Conservation (phyloP, 192 early-diverging fungal genomes). For the Backusella tuberculispora region DNA sequence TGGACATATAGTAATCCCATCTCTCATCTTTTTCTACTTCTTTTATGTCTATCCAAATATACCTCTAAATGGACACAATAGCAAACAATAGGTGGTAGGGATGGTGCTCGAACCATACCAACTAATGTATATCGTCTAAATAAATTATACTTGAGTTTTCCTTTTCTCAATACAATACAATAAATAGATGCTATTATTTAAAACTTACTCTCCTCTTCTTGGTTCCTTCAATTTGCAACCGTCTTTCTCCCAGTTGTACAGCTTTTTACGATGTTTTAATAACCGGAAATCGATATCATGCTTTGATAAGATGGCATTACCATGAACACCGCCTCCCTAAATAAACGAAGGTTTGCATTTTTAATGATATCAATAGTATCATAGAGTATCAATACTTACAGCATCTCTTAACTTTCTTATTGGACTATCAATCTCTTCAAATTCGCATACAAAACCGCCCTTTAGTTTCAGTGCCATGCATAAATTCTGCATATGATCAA, state of each 20-base stretch:
- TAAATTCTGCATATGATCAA: slow-evolving; percentile 65
- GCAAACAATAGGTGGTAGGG: slow-evolving; percentile 59
- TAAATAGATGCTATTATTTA: neutral
- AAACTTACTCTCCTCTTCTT: slow-evolving; percentile 57
- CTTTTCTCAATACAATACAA: neutral
- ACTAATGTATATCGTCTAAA: slow-evolving; percentile 64
- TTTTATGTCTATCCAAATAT: neutral
- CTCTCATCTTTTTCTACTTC: neutral
- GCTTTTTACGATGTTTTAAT: slow-evolving; percentile 68
- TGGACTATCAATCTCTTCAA: slow-evolving; percentile 69
- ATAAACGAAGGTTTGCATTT: neutral
- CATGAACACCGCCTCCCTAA: slow-evolving; percentile 76
- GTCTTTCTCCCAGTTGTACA: slow-evolving; percentile 71
- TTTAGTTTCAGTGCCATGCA: slow-evolving; percentile 60
- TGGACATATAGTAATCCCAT: neutral
- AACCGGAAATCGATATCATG: slow-evolving; percentile 64
- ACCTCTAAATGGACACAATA: slow-evolving; percentile 80
- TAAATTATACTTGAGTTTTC: neutral
- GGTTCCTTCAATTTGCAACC: slow-evolving; percentile 67
- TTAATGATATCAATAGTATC: neutral
- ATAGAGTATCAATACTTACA: slow-evolving; percentile 27
- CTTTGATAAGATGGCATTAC: slow-evolving; percentile 74
- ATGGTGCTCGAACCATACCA: slow-evolving; percentile 55
- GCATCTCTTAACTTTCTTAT: slow-evolving; percentile 58
- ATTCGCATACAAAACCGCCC: slow-evolving; percentile 74